Evolutionary conservation across 129 eudicot genomes (phyloP), one percentile per base, ranked within the genome.

Genomic region (Arctium minus): DNA sequence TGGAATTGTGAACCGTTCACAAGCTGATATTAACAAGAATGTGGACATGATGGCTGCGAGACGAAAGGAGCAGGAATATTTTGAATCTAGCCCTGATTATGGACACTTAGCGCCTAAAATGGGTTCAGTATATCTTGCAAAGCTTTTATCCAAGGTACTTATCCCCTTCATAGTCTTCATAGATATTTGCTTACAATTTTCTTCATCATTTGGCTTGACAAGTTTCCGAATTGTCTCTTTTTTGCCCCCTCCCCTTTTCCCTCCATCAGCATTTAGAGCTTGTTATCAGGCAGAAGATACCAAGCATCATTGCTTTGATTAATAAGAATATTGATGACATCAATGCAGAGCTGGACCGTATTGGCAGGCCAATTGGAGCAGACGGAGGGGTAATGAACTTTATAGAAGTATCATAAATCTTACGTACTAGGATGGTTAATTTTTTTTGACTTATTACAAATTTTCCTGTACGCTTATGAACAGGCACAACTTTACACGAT

Each of bases 1-100:
- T 75, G 99, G 99, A 79, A 90, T 96, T 46, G 99, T 96, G 86
- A 96, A 96, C 75, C 97, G 99, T 70, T 96, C 99, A 82, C 99
- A 96, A 91, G 98, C 99, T 87, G 99, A 96, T 84, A 96, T 96
- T 69, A 93, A 96, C 94, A 96, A 90, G 88, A 91, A 90, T 81
- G 99, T 96, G 67, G 92, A 96, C 87, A 96, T 96, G 97, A 74
- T 88, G 70, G 76, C 88, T 80, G 99, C 98, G 65, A 95, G 99
- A 74, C 79, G 92, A 46, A 96, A 96, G 85, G 99, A 96, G 86
- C 89, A 80, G 53, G 99, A 96, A 77, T 96, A 96, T 83, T 96
- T 93, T 87, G 97, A 96, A 72, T 73, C 91, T 81, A 96, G 99
- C 84, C 99, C 98, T 6, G 98, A 93, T 75, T 96, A 96, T 82